Conservation (phyloP, 2,329 filamentous ascomycete genomes). For the Xylariaceae sp. region DNA sequence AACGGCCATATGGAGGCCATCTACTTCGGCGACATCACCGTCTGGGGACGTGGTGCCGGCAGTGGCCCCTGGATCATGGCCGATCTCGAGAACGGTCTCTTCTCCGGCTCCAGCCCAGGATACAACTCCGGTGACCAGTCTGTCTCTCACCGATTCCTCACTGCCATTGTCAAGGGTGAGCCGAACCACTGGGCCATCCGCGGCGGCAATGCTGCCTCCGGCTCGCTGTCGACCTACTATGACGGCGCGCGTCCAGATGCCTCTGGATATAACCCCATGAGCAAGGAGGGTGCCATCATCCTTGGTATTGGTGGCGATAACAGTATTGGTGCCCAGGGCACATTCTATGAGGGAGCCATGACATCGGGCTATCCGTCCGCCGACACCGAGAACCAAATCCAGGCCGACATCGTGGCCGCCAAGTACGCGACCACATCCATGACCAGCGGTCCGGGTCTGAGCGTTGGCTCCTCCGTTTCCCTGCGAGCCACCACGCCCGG, state of each 20-base stretch:
- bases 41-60: slow-evolving; percentile 53
- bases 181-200: slow-evolving; percentile 55
- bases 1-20: slow-evolving; percentile 65
- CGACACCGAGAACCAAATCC: slow-evolving; percentile 51
- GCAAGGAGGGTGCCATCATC: slow-evolving; percentile 59
- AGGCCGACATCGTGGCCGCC: slow-evolving; percentile 56
- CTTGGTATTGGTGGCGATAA: slow-evolving; percentile 64
- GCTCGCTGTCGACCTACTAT: slow-evolving; percentile 53
- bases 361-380: slow-evolving; percentile 57
- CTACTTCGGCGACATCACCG: slow-evolving; percentile 53
- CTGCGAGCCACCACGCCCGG: slow-evolving; percentile 50
- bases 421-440: slow-evolving; percentile 46
- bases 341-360: slow-evolving; percentile 62
- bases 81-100: slow-evolving; percentile 62
- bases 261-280: slow-evolving; percentile 56
- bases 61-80: slow-evolving; percentile 64
- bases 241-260: slow-evolving; percentile 47
- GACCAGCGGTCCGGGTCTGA: slow-evolving; percentile 43
- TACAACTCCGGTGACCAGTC: slow-evolving; percentile 50
- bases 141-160: slow-evolving; percentile 52
- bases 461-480: slow-evolving; percentile 46
- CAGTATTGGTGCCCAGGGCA: slow-evolving; percentile 54
- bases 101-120: slow-evolving; percentile 45
- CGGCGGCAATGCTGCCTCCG: slow-evolving; percentile 51
- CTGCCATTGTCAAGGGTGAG: slow-evolving; percentile 51